These are phyloP conservation scores for Metarhizium anisopliae DNA, from an alignment of 2,329 filamentous ascomycete genomes.

Conservation along the genomic window DNA sequence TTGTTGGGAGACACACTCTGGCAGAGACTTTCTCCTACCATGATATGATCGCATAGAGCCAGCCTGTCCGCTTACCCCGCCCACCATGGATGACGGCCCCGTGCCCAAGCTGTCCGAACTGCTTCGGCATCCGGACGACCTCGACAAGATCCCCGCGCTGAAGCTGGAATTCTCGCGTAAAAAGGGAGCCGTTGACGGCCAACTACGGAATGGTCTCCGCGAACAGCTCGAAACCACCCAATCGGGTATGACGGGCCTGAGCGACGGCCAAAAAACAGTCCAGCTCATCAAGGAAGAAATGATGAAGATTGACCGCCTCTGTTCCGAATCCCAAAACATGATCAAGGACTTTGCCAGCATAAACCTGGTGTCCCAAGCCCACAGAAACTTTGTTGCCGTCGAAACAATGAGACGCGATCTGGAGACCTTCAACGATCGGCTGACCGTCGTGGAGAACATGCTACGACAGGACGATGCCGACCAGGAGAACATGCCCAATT, in stretches of 20 bases:
- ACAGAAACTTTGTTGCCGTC: constrained; percentile 91
- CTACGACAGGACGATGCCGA: constrained; percentile 77
- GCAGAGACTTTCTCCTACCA: constrained; percentile 4
- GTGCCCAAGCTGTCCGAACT: constrained; percentile 83
- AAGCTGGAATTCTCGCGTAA: constrained; percentile 92
- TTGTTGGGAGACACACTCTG: background rate
- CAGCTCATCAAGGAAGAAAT: constrained; percentile 95
- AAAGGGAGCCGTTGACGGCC: constrained; percentile 82
- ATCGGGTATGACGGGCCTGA: constrained; percentile 80
- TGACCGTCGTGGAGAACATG: constrained; percentile 68
- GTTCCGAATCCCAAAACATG: constrained; percentile 94
- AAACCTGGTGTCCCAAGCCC: constrained; percentile 85
- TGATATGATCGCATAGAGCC: constrained; percentile 5
- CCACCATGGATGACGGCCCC: constrained; percentile 45
- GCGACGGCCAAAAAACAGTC: constrained; percentile 84
- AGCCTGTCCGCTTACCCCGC: background rate
- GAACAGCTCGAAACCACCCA: constrained; percentile 94
- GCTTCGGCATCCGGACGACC: constrained; percentile 88
- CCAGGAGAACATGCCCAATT: constrained; percentile 81
- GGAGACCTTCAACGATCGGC: constrained; percentile 73
- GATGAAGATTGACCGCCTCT: constrained; percentile 96
- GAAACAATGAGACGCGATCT: constrained; percentile 89
- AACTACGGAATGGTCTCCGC: constrained; percentile 78
- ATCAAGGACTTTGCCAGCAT: constrained; percentile 93
- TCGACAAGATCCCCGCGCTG: constrained; percentile 86